phyloP scores from a whole-genome alignment of 2,329 filamentous ascomycete genomes.

The Juglanconis sp. region DNA sequence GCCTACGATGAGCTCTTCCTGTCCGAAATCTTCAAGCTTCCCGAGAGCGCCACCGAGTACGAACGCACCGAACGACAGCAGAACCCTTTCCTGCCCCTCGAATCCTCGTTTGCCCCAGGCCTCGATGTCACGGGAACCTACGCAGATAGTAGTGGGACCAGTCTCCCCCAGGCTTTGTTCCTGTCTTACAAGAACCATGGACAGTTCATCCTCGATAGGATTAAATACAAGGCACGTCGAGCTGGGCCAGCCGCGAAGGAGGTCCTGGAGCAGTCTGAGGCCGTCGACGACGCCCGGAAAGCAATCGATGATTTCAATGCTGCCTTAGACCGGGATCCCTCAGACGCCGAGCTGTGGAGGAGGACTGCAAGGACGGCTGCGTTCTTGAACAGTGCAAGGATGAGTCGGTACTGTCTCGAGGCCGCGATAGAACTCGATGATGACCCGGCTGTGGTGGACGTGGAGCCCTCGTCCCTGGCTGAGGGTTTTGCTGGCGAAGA shows the following conservation, averaged over 20 bases:
- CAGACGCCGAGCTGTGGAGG: slow-evolving; percentile 65
- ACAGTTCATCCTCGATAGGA: slow-evolving; percentile 80
- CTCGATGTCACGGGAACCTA: slow-evolving; percentile 58
- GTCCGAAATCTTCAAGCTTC: slow-evolving; percentile 91
- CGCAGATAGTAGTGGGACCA: slow-evolving; percentile 73
- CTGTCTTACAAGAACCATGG: slow-evolving; percentile 94
- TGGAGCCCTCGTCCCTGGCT: slow-evolving; percentile 60
- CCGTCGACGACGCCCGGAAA: slow-evolving; percentile 36
- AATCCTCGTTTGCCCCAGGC: slow-evolving; percentile 45
- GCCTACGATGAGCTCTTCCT: slow-evolving; percentile 84
- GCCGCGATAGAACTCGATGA: slow-evolving; percentile 66
- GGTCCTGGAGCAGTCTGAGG: slow-evolving; percentile 35
- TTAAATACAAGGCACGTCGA: slow-evolving; percentile 49
- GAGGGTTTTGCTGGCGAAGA: slow-evolving; percentile 63
- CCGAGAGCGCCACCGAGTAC: slow-evolving; percentile 82
- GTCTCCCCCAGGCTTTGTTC: slow-evolving; percentile 83
- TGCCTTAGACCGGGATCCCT: slow-evolving; percentile 63
- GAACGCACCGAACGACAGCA: slow-evolving; percentile 62
- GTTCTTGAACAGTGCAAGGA: slow-evolving; percentile 53
- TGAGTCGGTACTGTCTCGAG: slow-evolving; percentile 62
- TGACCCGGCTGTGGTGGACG: slow-evolving; percentile 59
- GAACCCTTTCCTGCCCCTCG: slow-evolving; percentile 45
- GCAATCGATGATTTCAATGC: slow-evolving; percentile 56
- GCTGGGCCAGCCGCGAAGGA: slow-evolving; percentile 24
- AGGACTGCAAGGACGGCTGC: slow-evolving; percentile 56